These are phyloP conservation scores for Hemileia vastatrix DNA, from an alignment of 1,284 basidiomycete species.

Conservation along the genomic window DNA sequence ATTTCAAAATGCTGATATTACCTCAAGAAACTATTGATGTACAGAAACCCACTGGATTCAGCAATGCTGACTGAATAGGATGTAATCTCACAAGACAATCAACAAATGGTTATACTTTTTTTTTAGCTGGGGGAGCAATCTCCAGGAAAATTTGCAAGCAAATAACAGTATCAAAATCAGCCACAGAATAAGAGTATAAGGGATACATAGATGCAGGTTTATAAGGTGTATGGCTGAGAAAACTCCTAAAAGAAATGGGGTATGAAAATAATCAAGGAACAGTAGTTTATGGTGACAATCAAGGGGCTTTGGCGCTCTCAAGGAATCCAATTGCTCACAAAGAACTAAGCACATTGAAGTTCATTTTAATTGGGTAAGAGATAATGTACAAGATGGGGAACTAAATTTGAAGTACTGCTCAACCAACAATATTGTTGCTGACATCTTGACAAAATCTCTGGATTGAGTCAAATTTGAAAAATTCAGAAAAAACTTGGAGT, in stretches of 20 bases:
- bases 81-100: not conserved
- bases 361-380: slow-evolving; percentile 46
- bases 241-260: not conserved
- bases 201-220: not conserved
- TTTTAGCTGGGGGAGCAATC: no score
- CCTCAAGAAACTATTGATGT: no score
- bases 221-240: not conserved
- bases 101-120: not conserved
- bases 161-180: not conserved
- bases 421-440: slow-evolving; percentile 44
- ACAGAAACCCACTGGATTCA: not conserved
- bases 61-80: not conserved
- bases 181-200: not conserved
- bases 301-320: slow-evolving; percentile 43
- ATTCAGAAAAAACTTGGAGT: no score
- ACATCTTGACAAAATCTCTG: slow-evolving; percentile 49
- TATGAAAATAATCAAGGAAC: no score
- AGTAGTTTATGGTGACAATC: slow-evolving; percentile 46
- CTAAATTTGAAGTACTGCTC: no score
- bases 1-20: not conserved
- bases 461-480: no score
- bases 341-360: slow-evolving; percentile 49
- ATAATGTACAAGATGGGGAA: slow-evolving; percentile 38
- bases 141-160: slow-evolving; percentile 2
- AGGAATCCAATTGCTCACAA: slow-evolving; percentile 41